Evolutionary conservation across 106 monocot genomes (phyloP).

Genomic region (Apostasia ramifera): DNA sequence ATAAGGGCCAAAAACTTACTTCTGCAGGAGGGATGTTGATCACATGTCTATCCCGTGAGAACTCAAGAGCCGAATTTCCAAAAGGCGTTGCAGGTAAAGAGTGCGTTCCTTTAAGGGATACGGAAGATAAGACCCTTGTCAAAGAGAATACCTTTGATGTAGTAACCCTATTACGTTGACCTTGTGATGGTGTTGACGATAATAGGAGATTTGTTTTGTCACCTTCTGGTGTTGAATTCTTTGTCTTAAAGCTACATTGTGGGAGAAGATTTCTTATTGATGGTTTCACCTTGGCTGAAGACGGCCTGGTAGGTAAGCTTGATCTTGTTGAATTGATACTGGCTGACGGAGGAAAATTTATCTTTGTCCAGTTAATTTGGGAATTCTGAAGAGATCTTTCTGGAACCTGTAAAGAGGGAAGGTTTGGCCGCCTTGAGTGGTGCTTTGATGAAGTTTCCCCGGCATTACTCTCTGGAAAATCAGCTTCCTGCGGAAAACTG

Average conservation of each 20-base stretch:
- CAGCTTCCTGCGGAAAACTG: constrained; percentile 18
- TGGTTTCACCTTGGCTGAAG: constrained; percentile 53
- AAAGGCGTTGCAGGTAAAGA: constrained; percentile 77
- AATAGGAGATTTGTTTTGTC: constrained; percentile 54
- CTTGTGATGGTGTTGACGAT: constrained; percentile 34
- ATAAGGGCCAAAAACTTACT: constrained; percentile 28
- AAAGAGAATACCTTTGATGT: constrained; percentile 51
- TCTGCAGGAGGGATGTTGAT: constrained; percentile 35
- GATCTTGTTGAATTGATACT: constrained; percentile 50
- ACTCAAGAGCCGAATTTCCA: constrained; percentile 15
- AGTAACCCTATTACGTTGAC: constrained; percentile 44
- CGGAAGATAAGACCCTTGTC: constrained; percentile 44
- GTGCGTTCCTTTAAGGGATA: constrained; percentile 47
- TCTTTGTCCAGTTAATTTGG: constrained; percentile 29
- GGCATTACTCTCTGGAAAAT: constrained; percentile 10
- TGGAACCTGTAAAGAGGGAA: constrained; percentile 70
- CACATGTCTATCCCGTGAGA: constrained; percentile 34
- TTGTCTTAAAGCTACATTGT: constrained; percentile 52
- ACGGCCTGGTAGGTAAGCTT: constrained; percentile 78
- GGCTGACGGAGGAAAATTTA: constrained; percentile 8
- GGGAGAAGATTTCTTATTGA: constrained; percentile 49
- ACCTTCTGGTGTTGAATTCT: constrained; percentile 33
- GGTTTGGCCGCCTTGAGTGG: constrained; percentile 40
- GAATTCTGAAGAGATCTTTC: constrained; percentile 36
- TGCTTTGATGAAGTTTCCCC: constrained; percentile 19